Percentiles rank a stretch among this genome's conserved stretches.
phyloP scores from a whole-genome alignment of 2,329 filamentous ascomycete species.

The Madurella fahalii region DNA sequence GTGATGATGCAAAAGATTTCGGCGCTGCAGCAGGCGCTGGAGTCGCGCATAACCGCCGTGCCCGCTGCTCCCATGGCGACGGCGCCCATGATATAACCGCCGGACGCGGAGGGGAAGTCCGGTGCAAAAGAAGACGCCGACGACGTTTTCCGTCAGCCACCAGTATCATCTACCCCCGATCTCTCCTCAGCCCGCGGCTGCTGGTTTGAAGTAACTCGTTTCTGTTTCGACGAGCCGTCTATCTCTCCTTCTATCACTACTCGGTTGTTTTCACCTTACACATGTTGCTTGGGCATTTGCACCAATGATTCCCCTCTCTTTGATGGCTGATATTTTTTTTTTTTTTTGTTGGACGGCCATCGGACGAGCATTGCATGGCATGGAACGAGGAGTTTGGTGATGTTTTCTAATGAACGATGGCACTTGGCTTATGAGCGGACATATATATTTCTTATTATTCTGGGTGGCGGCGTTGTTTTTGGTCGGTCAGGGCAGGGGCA shows the following conservation, averaged over 20 bases:
- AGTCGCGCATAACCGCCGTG: slow-evolving; percentile 4
- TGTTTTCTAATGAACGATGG: not conserved
- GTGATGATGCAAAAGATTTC: slow-evolving; percentile 20
- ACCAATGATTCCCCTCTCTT: slow-evolving; percentile 14
- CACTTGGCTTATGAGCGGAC: slow-evolving; percentile 6
- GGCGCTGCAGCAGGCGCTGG: slow-evolving; percentile 17
- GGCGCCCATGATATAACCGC: slow-evolving; percentile 19
- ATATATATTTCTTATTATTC: not conserved
- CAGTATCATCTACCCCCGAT: not conserved
- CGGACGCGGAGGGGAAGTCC: not conserved
- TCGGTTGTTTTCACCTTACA: not conserved
- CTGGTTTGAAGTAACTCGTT: not conserved
- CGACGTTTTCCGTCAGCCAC: not conserved
- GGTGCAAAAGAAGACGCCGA: not conserved
- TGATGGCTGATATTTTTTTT: slow-evolving; percentile 3
- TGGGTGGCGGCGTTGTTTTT: not conserved
- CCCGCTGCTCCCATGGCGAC: slow-evolving; percentile 11
- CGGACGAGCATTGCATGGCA: slow-evolving; percentile 11
- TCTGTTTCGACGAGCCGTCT: not conserved
- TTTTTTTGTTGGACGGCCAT: slow-evolving; percentile 3
- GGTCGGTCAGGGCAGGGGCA: not conserved
- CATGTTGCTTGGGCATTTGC: slow-evolving; percentile 11
- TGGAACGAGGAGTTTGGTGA: slow-evolving; percentile 13
- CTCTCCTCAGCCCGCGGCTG: not conserved
- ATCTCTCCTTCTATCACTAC: not conserved